Evolutionary conservation across 345 rosid species (phyloP).

Genomic region (Toxicodendron radicans): DNA sequence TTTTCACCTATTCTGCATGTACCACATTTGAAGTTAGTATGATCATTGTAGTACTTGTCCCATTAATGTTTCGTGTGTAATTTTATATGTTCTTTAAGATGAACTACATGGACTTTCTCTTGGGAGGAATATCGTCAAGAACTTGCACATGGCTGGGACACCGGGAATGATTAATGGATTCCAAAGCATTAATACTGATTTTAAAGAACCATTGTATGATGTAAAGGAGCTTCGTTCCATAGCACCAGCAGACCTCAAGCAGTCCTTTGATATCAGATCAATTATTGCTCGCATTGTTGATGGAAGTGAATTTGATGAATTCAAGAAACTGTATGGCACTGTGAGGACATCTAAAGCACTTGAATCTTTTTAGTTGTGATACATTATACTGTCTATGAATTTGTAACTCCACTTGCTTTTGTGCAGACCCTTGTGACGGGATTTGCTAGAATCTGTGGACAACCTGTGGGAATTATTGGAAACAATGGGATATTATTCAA

Average conservation of each 20-base stretch:
- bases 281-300: conserved; percentile 90
- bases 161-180: conserved; percentile 34
- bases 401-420: conserved; percentile 20
- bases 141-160: conserved; percentile 85
- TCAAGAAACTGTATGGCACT: conserved; percentile 95
- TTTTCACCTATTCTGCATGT: conserved; percentile 8
- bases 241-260: conserved; percentile 90
- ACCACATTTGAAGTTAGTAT: conserved; percentile 23
- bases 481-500: conserved; percentile 90
- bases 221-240: conserved; percentile 78
- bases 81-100: conserved; percentile 47
- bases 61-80: conserved; percentile 6
- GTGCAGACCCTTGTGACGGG: conserved; percentile 93
- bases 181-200: conserved; percentile 38
- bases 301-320: conserved; percentile 95
- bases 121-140: conserved; percentile 90
- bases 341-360: conserved; percentile 54
- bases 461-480: conserved; percentile 86
- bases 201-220: conserved; percentile 78
- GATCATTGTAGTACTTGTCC: conserved; percentile 17
- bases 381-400: conserved; percentile 4
- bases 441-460: conserved; percentile 77
- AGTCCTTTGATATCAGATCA: conserved; percentile 86
- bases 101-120: conserved; percentile 92
- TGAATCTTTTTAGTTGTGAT: conserved; percentile 6